A percentile compares a stretch with the other conserved stretches of the same genome.
Conservation (phyloP, 306 rosid species). For the Hippophae rhamnoides region DNA sequence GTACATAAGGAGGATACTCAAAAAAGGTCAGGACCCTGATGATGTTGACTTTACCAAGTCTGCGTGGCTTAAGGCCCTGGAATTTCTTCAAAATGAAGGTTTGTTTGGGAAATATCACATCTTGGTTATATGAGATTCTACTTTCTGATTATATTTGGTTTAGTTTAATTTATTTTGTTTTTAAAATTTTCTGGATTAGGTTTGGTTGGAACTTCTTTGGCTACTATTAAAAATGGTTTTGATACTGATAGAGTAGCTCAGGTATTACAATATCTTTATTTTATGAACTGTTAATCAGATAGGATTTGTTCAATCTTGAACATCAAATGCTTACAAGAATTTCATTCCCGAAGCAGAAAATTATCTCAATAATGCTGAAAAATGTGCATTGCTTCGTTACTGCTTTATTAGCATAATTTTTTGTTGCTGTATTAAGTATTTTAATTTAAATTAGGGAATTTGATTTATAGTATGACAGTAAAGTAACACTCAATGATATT, state of each 20-base stretch:
- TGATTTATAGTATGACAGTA: too few relatives aligned
- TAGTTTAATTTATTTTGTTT: neutral
- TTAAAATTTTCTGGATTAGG: slow-evolving; percentile 6
- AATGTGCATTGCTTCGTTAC: too few relatives aligned
- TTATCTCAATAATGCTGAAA: too few relatives aligned
- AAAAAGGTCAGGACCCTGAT: slow-evolving; percentile 24
- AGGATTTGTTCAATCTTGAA: slow-evolving; percentile 6
- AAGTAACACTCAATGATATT: too few relatives aligned
- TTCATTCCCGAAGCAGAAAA: slow-evolving; percentile 1
- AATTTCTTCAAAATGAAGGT: slow-evolving; percentile 31
- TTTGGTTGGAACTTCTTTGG: slow-evolving; percentile 28
- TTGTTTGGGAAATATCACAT: neutral
- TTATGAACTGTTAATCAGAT: neutral
- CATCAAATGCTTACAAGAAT: neutral
- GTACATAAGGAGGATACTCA: slow-evolving; percentile 39
- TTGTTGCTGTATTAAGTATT: too few relatives aligned
- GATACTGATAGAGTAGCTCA: slow-evolving; percentile 22
- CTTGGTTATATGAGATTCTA: neutral
- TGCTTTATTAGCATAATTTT: too few relatives aligned
- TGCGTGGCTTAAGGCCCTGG: slow-evolving; percentile 55
- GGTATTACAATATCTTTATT: slow-evolving; percentile 19
- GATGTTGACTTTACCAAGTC: slow-evolving; percentile 30
- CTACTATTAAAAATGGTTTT: slow-evolving; percentile 38
- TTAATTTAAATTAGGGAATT: too few relatives aligned
- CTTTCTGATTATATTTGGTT: neutral